phyloP scores from a whole-genome alignment of 345 rosid genomes.

The Crucihimalaya himalaica region DNA sequence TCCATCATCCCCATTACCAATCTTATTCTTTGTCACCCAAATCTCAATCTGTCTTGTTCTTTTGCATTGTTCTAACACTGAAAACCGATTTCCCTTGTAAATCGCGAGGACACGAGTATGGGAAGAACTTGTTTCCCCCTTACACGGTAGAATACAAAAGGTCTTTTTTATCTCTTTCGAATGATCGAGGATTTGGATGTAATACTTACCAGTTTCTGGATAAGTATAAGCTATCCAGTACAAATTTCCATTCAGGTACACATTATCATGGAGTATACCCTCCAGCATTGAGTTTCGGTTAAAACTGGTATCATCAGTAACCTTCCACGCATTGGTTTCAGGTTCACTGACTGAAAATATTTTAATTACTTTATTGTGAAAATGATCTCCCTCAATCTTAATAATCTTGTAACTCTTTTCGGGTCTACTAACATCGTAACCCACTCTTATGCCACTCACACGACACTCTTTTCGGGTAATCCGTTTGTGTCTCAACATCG shows the following conservation, averaged over 20 bases:
- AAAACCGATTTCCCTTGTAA: background rate
- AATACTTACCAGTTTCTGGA: background rate
- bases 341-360: too few relatives aligned
- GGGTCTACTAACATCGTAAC: background rate
- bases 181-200: background rate
- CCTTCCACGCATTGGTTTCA: background rate
- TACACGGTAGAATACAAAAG: slow-evolving; percentile 1
- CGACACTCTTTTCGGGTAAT: too few relatives aligned
- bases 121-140: background rate
- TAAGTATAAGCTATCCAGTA: slow-evolving; percentile 11
- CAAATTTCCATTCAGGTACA: background rate
- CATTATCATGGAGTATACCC: too few relatives aligned
- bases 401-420: background rate
- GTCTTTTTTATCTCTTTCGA: background rate
- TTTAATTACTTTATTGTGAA: too few relatives aligned
- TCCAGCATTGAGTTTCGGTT: too few relatives aligned
- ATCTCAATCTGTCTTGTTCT: background rate
- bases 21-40: background rate
- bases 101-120: background rate
- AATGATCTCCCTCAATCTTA: too few relatives aligned
- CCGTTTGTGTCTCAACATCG: background rate
- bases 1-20: background rate
- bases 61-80: background rate
- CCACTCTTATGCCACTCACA: too few relatives aligned
- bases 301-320: too few relatives aligned